Evolutionary conservation across 345 rosid genomes (phyloP), one percentile per base, ranked within the genome.

Genomic region (Eucalyptus regnans): DNA sequence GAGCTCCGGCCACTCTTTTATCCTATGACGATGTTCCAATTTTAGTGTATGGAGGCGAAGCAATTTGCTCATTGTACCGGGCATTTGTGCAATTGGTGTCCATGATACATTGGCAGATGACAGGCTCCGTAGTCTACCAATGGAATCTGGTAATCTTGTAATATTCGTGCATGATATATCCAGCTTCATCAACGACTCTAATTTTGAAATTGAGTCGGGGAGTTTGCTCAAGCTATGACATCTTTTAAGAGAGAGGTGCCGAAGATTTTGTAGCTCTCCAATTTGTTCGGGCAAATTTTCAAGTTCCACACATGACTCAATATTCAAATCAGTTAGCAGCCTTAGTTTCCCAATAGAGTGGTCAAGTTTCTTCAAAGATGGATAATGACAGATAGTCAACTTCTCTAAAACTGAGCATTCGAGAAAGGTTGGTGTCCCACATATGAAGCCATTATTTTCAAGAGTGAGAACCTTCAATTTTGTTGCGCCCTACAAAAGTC

Each of bases 381-480:
- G 1, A 9, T 0, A 56, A 6, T 4, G 1, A 9, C 1, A 22
- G 23, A 56, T 9, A 23, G 27, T 22, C 62, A 56, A 56, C 62
- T 56, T 56, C 29, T 56, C 12, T 56, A 56, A 22, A 22, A 4
- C 5, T 22, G 29, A 56, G 27, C 2, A 1, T 4, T 8, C 2
- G 1, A 4, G 12, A 56, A 56, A 56, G 5, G 27, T 56, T 56
- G 62, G 62, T 56, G 12, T 56, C 62, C 29, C 29, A 22, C 4
- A 1, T 4, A 56, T 4, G 5, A 1, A 56, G 0, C 0, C 0
- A 56, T 56, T 56, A 56, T 3, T 0, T 1, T 1, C 1, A 56
- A 56, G 11, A 56, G 62, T 56, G 29, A 56, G 29, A 56, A 56
- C 29, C 62, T 56, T 9, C 12, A 56, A 56, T 56, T 9, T 56